These are phyloP conservation scores for Pouteria campechiana DNA, from an alignment of 179 eudicot genomes.

Conservation along the genomic window DNA sequence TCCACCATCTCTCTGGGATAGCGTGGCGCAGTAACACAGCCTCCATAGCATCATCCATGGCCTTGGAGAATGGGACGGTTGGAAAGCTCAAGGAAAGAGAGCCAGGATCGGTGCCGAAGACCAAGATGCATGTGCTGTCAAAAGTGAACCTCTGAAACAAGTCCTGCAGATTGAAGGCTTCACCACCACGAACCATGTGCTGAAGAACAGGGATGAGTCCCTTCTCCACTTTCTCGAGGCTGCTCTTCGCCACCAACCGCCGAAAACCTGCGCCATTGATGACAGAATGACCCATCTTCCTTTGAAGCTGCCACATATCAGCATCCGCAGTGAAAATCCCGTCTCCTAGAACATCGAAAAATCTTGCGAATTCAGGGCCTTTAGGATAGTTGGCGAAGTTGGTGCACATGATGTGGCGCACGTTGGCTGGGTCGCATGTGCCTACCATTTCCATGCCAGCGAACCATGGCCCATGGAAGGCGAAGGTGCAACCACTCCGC, in stretches of 20 bases:
- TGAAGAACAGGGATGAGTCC: constrained; percentile 16
- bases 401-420: constrained; percentile 14
- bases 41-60: constrained; percentile 20
- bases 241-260: neutral
- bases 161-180: constrained; percentile 10
- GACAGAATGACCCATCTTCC: constrained; percentile 1
- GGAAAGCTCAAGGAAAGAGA: constrained; percentile 7
- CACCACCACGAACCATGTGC: neutral
- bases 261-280: constrained; percentile 1
- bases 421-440: constrained; percentile 12
- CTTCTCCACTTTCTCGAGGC: constrained; percentile 7
- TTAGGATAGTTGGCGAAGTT: constrained; percentile 16
- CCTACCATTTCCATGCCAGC: constrained; percentile 12
- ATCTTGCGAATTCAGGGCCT: constrained; percentile 7
- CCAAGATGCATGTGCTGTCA: constrained; percentile 14
- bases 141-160: constrained; percentile 12
- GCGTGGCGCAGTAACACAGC: constrained; percentile 14
- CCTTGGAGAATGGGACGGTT: constrained; percentile 11
- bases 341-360: constrained; percentile 15
- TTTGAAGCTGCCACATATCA: constrained; percentile 9
- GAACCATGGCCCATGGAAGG: constrained; percentile 12
- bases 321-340: constrained; percentile 20
- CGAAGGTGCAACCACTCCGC: constrained; percentile 5
- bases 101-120: constrained; percentile 15
- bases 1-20: constrained; percentile 4